Percentiles rank a stretch among this genome's conserved stretches.
Conservation (phyloP, 2,329 filamentous ascomycete genomes). For the Malbranchea zuffiana region DNA sequence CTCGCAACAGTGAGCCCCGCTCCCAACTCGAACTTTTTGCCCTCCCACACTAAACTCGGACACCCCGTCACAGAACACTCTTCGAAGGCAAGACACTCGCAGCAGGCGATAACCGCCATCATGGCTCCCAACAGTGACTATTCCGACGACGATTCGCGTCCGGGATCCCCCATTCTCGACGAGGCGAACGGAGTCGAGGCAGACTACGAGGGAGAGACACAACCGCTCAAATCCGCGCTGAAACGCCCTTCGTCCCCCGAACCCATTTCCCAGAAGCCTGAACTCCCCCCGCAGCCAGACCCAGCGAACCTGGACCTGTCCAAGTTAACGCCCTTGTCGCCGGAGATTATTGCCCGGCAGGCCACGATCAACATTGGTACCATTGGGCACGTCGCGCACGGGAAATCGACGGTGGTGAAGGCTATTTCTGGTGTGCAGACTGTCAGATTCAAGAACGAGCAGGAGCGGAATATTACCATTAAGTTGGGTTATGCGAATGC, state of each 20-base stretch:
- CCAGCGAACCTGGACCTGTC: slow-evolving; percentile 77
- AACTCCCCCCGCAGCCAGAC: slow-evolving; percentile 81
- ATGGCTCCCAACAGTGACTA: slow-evolving; percentile 48
- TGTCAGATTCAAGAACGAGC: slow-evolving; percentile 98
- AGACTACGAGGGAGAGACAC: slow-evolving; percentile 53
- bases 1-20: too few relatives aligned
- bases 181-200: slow-evolving; percentile 32
- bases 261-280: slow-evolving; percentile 50
- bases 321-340: slow-evolving; percentile 70
- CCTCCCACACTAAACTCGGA: too few relatives aligned
- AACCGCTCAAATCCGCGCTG: slow-evolving; percentile 70
- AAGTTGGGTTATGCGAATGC: slow-evolving; percentile 99
- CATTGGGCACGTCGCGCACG: slow-evolving; percentile 97
- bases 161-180: slow-evolving; percentile 43
- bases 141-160: slow-evolving; percentile 45
- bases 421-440: slow-evolving; percentile 98
- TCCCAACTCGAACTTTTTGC: too few relatives aligned
- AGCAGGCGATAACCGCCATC: too few relatives aligned
- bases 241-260: slow-evolving; percentile 54
- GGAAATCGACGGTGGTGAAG: slow-evolving; percentile 97
- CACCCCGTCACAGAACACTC: too few relatives aligned
- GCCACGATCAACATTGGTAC: slow-evolving; percentile 98
- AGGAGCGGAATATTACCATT: slow-evolving; percentile 98
- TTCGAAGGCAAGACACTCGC: too few relatives aligned
- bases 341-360: slow-evolving; percentile 94